Conservation (phyloP, 1,284 basidiomycete genomes). For the Xanthoconium separans region DNA sequence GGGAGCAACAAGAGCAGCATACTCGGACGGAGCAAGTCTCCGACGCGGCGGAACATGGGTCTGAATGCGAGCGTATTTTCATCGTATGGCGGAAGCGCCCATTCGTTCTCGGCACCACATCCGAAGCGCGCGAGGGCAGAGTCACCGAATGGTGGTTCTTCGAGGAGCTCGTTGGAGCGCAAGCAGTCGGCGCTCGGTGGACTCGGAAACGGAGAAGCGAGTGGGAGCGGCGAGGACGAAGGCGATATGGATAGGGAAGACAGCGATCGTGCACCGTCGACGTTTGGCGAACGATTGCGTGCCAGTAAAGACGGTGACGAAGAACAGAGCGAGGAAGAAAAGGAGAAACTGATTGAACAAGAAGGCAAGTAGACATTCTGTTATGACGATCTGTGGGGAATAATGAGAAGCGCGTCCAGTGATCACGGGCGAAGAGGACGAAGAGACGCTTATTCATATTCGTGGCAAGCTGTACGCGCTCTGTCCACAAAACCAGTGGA, state of each 20-base stretch:
- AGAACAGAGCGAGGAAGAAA: conserved; percentile 47
- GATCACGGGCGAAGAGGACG: conserved; percentile 89
- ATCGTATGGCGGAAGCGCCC: conserved; percentile 51
- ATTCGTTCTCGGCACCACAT: conserved; percentile 46
- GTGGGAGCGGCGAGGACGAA: conserved; percentile 36
- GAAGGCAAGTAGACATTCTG: conserved; percentile 50
- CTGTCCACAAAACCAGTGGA: conserved; percentile 69
- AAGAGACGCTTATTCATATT: conserved; percentile 80
- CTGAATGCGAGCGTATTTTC: conserved; percentile 55
- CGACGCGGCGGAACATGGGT: conserved; percentile 38
- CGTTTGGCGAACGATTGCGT: conserved; percentile 63
- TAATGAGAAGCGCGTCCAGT: conserved; percentile 45
- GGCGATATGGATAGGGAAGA: conserved; percentile 40
- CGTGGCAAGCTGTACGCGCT: conserved; percentile 85
- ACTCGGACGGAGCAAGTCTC: conserved; percentile 48
- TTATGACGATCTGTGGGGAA: background rate
- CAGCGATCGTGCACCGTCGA: conserved; percentile 34
- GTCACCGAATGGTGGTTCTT: conserved; percentile 44
- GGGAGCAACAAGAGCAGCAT: conserved; percentile 30
- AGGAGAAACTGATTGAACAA: conserved; percentile 52
- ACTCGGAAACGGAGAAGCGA: conserved; percentile 29
- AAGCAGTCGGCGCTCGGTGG: conserved; percentile 19
- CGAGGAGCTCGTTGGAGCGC: conserved; percentile 44
- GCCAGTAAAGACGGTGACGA: conserved; percentile 57
- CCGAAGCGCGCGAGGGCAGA: conserved; percentile 53